A percentile compares a stretch with the other conserved stretches of the same genome.
These are phyloP conservation scores for Globisporangium spiculum DNA, from an alignment of 352 stramenopile species.

Conservation along the genomic window DNA sequence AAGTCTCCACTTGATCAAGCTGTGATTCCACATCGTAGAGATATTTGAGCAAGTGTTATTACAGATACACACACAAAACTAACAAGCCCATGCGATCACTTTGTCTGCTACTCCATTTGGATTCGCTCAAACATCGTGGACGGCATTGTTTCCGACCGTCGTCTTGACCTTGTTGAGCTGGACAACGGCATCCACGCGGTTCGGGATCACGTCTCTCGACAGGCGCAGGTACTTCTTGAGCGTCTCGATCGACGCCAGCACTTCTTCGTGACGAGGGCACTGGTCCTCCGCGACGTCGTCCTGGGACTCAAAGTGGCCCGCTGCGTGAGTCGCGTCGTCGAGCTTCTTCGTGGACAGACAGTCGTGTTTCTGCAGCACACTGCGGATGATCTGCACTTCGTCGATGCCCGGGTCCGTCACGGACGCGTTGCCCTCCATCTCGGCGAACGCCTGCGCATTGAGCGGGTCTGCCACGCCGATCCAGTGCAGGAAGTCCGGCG, in stretches of 20 bases:
- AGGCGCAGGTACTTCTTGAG: slow-evolving; percentile 80
- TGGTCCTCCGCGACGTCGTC: slow-evolving; percentile 50
- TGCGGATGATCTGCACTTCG: slow-evolving; percentile 80
- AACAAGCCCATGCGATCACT: background rate
- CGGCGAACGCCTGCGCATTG: slow-evolving; percentile 61
- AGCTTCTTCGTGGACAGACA: slow-evolving; percentile 65
- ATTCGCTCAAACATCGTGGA: slow-evolving; percentile 28
- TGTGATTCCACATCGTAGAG: background rate
- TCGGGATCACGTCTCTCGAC: slow-evolving; percentile 40
- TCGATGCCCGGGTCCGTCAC: slow-evolving; percentile 79
- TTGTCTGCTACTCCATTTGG: background rate
- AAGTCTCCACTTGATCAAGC: background rate
- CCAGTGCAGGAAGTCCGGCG: slow-evolving; percentile 75
- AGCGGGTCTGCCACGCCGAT: slow-evolving; percentile 54
- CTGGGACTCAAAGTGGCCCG: slow-evolving; percentile 46
- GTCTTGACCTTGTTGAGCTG: slow-evolving; percentile 74
- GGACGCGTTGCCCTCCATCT: slow-evolving; percentile 74
- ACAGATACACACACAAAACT: slow-evolving; percentile 1
- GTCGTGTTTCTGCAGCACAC: slow-evolving; percentile 78
- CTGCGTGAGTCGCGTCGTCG: slow-evolving; percentile 47
- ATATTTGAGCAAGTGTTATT: slow-evolving; percentile 10
- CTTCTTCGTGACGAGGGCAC: slow-evolving; percentile 49
- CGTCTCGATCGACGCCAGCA: slow-evolving; percentile 54
- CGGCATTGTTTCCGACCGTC: slow-evolving; percentile 29
- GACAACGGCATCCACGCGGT: slow-evolving; percentile 61